Evolutionary conservation across 139 green algal species (phyloP).

Genomic region (Microglena sp.): DNA sequence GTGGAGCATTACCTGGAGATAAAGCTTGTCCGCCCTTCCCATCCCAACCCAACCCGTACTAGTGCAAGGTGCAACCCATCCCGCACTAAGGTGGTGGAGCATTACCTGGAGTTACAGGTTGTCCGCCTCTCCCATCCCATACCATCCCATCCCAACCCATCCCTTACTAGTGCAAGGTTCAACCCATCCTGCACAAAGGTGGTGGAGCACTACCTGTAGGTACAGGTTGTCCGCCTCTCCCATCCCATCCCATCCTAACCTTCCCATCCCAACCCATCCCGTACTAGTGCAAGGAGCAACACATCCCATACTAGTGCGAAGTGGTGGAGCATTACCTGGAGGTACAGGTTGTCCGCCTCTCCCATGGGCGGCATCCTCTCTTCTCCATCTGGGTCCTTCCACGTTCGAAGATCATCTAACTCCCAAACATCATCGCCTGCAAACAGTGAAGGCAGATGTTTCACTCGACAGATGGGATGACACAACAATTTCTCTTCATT

Average conservation of each 20-base stretch:
- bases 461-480: background rate
- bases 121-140: too few species aligned
- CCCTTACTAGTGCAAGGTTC: background rate
- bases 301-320: too few species aligned
- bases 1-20: too few species aligned
- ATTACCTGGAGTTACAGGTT: too few species aligned
- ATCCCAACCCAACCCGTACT: too few species aligned
- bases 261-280: background rate
- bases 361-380: constrained; percentile 9
- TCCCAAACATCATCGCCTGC: constrained; percentile 21
- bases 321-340: too few species aligned
- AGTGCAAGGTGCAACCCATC: background rate
- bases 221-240: background rate
- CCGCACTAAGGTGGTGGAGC: too few species aligned
- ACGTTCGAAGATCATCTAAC: constrained; percentile 17
- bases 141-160: too few species aligned
- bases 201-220: too few species aligned
- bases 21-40: too few species aligned
- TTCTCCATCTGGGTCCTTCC: constrained; percentile 17
- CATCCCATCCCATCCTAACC: background rate
- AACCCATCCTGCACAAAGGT: background rate
- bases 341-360: constrained; percentile 19
- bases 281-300: background rate
- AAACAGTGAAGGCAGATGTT: background rate
- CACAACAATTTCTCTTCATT: background rate